phyloP scores from a whole-genome alignment of 2,329 filamentous ascomycete species.

The Lanzia echinophila region DNA sequence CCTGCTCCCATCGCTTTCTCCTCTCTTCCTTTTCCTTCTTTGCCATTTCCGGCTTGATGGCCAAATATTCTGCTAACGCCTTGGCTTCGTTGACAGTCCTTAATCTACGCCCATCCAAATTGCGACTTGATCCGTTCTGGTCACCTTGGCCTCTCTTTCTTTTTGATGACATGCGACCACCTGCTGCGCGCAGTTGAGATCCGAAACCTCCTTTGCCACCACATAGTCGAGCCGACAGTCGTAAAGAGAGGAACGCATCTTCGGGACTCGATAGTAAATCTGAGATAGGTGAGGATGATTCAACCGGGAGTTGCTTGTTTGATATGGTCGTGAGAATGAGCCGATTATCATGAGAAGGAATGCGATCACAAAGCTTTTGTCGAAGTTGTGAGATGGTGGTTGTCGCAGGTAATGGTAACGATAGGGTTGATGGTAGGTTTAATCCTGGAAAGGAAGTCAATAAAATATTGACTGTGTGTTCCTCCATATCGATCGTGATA shows the following conservation, averaged over 20 bases:
- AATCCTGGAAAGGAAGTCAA: conserved; percentile 80
- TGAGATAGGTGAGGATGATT: conserved; percentile 50
- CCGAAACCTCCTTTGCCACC: conserved; percentile 98
- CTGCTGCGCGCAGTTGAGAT: conserved; percentile 90
- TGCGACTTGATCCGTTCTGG: conserved; percentile 84
- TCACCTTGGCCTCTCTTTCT: conserved; percentile 77
- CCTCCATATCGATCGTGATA: conserved; percentile 40
- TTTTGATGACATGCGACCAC: conserved; percentile 94
- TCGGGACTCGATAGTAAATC: conserved; percentile 49
- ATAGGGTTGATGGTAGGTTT: conserved; percentile 73
- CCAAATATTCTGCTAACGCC: conserved; percentile 86
- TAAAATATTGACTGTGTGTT: conserved; percentile 66
- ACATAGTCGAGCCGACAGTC: conserved; percentile 69
- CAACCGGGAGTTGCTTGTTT: conserved; percentile 60
- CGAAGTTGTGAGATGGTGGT: conserved; percentile 64
- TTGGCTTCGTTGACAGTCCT: conserved; percentile 95
- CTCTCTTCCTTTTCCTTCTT: conserved; percentile 85
- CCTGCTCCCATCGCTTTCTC: conserved; percentile 76
- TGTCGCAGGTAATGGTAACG: conserved; percentile 62
- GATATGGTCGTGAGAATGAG: conserved; percentile 77
- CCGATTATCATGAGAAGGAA: conserved; percentile 50
- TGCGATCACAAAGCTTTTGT: conserved; percentile 51
- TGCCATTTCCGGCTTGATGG: conserved; percentile 96
- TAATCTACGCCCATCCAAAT: conserved; percentile 82
- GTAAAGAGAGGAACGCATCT: conserved; percentile 73